Conservation (phyloP, 2,329 filamentous ascomycete species). For the Escovopsis weberi region DNA sequence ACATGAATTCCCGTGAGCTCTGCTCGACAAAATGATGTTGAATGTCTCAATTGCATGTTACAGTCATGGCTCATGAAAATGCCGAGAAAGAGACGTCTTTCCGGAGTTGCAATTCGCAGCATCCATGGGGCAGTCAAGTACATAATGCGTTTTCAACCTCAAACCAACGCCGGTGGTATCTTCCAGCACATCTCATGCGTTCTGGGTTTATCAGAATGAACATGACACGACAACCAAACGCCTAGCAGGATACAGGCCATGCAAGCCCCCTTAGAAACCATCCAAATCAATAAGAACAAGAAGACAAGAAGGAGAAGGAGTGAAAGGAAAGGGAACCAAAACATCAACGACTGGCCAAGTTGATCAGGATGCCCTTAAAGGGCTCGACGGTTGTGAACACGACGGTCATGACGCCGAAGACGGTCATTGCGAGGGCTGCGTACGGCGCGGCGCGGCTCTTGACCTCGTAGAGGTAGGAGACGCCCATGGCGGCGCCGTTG, state of each 20-base stretch:
- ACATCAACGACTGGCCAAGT: constrained; percentile 14
- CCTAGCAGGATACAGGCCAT: no score
- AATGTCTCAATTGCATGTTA: background rate
- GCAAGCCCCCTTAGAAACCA: no score
- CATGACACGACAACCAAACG: no score
- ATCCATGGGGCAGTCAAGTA: no score
- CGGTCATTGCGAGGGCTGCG: constrained; percentile 41
- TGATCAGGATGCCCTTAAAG: constrained; percentile 24
- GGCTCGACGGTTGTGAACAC: constrained; percentile 35
- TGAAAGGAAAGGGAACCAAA: background rate
- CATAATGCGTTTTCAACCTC: no score
- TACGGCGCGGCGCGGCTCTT: constrained; percentile 39
- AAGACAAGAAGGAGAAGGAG: background rate
- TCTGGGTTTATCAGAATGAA: no score
- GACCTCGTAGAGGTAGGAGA: constrained; percentile 40
- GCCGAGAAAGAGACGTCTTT: no score
- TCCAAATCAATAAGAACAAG: no score
- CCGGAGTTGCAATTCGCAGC: no score
- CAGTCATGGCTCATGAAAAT: background rate
- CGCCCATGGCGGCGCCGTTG: constrained; percentile 46
- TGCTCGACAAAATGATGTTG: background rate
- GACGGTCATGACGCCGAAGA: constrained; percentile 42
- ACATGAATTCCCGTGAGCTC: background rate
- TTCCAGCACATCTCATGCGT: no score
- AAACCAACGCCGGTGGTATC: no score